A percentile compares a stretch with the other conserved stretches of the same genome.
Evolutionary conservation across 169 alveolate species (phyloP).

Genomic region (Besnoitia besnoiti): DNA sequence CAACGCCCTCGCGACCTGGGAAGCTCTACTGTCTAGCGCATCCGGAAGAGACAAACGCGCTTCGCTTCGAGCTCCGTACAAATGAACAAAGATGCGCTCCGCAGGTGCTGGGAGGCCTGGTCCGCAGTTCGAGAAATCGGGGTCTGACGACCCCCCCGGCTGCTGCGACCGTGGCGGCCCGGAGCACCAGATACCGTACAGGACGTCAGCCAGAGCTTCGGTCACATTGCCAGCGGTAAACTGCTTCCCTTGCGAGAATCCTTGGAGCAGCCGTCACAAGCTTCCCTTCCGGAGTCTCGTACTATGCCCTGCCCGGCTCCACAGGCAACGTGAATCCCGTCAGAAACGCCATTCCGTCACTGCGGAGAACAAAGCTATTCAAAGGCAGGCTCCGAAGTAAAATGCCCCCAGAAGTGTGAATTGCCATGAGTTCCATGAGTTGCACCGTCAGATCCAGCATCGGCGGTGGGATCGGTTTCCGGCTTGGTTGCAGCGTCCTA

Average conservation of each 20-base stretch:
- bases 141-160: background rate
- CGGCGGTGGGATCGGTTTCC: background rate
- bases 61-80: background rate
- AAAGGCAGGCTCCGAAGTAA: background rate
- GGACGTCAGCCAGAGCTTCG: background rate
- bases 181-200: background rate
- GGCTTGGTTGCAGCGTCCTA: too few species aligned
- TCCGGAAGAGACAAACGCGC: background rate
- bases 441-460: background rate
- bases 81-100: background rate
- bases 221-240: background rate
- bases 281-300: background rate
- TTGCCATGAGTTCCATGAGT: background rate
- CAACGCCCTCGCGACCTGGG: background rate
- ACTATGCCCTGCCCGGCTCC: too few species aligned
- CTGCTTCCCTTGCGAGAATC: background rate
- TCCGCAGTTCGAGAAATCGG: background rate
- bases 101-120: background rate
- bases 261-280: background rate
- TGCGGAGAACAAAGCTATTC: background rate
- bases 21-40: background rate
- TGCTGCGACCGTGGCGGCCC: background rate
- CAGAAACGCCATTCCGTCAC: background rate
- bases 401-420: background rate
- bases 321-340: background rate